Base-by-base conservation (phyloP, 495 filamentous ascomycete genomes). In the Cladorrhinum samala region DNA sequence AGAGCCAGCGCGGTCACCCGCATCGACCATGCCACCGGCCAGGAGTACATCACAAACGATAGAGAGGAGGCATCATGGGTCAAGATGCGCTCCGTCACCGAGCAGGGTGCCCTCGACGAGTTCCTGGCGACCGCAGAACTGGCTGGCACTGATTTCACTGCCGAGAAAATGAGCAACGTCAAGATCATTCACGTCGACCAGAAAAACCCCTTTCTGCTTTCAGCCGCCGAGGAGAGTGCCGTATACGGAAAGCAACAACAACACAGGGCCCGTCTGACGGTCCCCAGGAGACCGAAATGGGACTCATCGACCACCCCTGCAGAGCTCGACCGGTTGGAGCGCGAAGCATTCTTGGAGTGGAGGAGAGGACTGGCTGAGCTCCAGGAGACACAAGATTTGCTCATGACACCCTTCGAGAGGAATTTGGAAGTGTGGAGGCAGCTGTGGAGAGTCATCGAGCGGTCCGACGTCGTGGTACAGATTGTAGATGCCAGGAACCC, bases 361-460 rank as follows among this genome's bases (percentile, higher is more conserved):
- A 76, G 94, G 52, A 81, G 94, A 59, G 89, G 90, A 0, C 67
- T 99, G 45, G 94, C 94, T 4, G 89, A 96, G 59, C 73, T 99
- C 33, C 89, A 95, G 65, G 92, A 97, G 74, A 84, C 83, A 55
- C 79, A 96, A 40, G 94, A 97, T 68, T 73, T 99, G 50, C 75
- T 97, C 48, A 94, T 99, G 91, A 99, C 94, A 1, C 94, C 94
- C 0, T 99, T 99, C 62, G 94, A 99, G 77, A 80, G 93, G 30
- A 99, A 99, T 69, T 59, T 99, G 54, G 94, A 99, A 68, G 91
- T 99, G 45, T 99, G 94, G 94, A 82, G 94, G 65, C 94, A 99
- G 69, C 64, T 99, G 59, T 99, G 94, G 94, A 82, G 94, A 71
- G 94, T 99, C 45, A 95, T 99, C 60, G 94, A 99, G 74, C 80